Evolutionary conservation across 2,329 filamentous ascomycete species (phyloP).

Genomic region (Scedosporium aurantiacum): DNA sequence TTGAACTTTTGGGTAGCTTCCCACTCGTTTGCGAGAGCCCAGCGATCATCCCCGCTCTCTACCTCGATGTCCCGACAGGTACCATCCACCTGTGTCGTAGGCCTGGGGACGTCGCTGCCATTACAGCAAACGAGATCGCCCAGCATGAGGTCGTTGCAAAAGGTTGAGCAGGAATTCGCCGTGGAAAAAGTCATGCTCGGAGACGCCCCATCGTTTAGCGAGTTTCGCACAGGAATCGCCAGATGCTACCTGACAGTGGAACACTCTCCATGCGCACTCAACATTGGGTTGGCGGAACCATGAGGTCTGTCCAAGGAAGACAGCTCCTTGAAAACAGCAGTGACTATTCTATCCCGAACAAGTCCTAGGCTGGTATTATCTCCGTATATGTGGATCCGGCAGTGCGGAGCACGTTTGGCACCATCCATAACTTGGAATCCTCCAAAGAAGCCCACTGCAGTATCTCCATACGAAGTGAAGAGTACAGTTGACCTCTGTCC

Average conservation of each 20-base stretch:
- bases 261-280: background rate
- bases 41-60: slow-evolving; percentile 24
- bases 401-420: background rate
- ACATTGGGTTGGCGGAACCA: background rate
- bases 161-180: background rate
- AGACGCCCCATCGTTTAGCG: background rate
- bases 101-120: background rate
- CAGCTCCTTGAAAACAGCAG: background rate
- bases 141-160: background rate
- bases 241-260: background rate
- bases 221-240: background rate
- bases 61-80: slow-evolving; percentile 22
- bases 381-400: background rate
- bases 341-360: background rate
- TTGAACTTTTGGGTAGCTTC: slow-evolving; percentile 27
- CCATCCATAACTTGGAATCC: background rate
- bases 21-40: slow-evolving; percentile 23
- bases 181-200: background rate
- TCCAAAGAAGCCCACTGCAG: background rate
- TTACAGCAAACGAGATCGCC: background rate
- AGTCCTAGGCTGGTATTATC: background rate
- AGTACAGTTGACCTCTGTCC: background rate
- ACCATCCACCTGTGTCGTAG: slow-evolving; percentile 1
- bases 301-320: background rate
- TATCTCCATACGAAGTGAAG: background rate